Evolutionary conservation across 2,329 filamentous ascomycete species (phyloP).

Genomic region (Helotiales sp.): DNA sequence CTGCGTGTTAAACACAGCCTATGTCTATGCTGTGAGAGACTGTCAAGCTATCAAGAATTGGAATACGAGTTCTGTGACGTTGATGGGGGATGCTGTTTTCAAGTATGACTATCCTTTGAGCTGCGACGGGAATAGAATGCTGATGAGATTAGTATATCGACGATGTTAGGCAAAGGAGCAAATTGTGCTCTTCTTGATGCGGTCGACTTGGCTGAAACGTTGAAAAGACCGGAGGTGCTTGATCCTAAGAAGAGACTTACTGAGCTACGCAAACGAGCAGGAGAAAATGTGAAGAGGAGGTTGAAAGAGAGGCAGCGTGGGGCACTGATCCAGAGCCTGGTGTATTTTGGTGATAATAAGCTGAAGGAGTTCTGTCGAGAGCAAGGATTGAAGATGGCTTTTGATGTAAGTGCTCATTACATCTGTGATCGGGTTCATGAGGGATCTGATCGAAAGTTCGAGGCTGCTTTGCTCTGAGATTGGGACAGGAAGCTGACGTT

Average conservation of each 20-base stretch:
- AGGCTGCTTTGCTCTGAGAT: too few relatives aligned
- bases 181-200: slow-evolving; percentile 34
- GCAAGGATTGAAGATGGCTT: slow-evolving; percentile 24
- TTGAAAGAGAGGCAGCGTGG: slow-evolving; percentile 26
- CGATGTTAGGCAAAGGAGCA: slow-evolving; percentile 30
- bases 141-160: slow-evolving; percentile 26
- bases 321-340: slow-evolving; percentile 27
- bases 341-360: slow-evolving; percentile 29
- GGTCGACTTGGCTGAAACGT: slow-evolving; percentile 24
- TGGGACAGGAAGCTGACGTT: not conserved
- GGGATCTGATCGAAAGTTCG: too few relatives aligned
- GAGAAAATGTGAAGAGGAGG: slow-evolving; percentile 29
- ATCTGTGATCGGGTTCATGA: not conserved
- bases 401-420: slow-evolving; percentile 12
- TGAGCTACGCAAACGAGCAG: slow-evolving; percentile 18
- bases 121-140: not conserved
- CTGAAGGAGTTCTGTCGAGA: slow-evolving; percentile 27
- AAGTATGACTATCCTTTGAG: slow-evolving; percentile 22
- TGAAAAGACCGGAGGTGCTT: slow-evolving; percentile 11
- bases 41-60: slow-evolving; percentile 27
- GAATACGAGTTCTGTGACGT: slow-evolving; percentile 25
- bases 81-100: slow-evolving; percentile 32
- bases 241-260: slow-evolving; percentile 1
- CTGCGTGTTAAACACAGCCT: slow-evolving; percentile 24
- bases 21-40: slow-evolving; percentile 25